Base-by-base conservation (phyloP, 345 rosid genomes). In the Hirschfeldia incana region DNA sequence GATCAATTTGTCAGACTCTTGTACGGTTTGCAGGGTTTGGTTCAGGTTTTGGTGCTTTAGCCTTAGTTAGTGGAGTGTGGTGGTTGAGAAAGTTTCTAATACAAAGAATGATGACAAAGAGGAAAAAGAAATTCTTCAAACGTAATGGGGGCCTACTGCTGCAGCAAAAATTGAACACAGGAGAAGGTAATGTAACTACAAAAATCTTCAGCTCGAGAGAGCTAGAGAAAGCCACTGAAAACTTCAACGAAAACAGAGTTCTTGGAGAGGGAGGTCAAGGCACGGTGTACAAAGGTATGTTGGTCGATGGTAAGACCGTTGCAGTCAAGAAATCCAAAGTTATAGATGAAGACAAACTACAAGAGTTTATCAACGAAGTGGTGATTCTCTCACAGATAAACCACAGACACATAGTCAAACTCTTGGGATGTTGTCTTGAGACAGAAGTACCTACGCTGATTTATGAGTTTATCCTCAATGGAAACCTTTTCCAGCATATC, bases 351-450 rank as follows among this genome's bases (percentile, higher is more conserved):
- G 80, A 80, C 65, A 85, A 88, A 49, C 72, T 83, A 1, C 81
- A 83, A 67, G 88, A 83, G 65, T 88, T 86, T 69, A 78, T 86
- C 64, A 86, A 86, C 42, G 88, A 88, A 58, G 80, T 88, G 0
- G 37, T 76, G 8, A 84, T 88, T 3, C 83, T 88, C 2, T 51
- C 58, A 0, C 58, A 51, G 58, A 51, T 51, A 21, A 51, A 51
- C 58, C 58, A 51, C 0, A 51, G 9, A 51, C 58, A 51, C 8
- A 2, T 51, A n/a, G 58, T 51, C 0, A 51, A 51, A 51, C 58
- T 51, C 16, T 17, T 88, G 17, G 88, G 89, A 2, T 85, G 89
- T 17, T 86, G 89, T 60, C 76, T 88, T 53, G 91, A 87, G 76
- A 87, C 85, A 0, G 57, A 66, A 21, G 21, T 21, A 21, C 21